phyloP scores from a whole-genome alignment of 139 green algal species.

The Eudorina sp. region DNA sequence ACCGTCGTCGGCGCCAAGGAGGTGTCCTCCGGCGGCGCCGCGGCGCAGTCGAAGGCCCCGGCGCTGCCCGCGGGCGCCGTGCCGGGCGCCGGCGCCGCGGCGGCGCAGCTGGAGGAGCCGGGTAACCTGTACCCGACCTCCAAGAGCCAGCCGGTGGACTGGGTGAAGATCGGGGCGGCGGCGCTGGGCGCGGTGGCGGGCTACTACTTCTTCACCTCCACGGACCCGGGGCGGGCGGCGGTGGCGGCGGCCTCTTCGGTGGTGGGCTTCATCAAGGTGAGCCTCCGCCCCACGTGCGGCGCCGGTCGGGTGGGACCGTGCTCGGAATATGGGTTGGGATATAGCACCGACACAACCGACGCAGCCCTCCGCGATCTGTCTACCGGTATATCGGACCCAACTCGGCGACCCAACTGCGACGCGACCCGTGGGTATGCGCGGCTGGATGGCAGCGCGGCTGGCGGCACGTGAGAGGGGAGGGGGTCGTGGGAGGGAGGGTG shows the following conservation, averaged over 20 bases:
- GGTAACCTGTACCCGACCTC: conserved; percentile 30
- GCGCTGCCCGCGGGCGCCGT: background rate
- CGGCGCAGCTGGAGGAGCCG: conserved; percentile 10
- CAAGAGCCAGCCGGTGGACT: background rate
- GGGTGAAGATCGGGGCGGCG: conserved; percentile 27
- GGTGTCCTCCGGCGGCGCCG: conserved; percentile 31
- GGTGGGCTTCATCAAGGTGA: conserved; percentile 25
- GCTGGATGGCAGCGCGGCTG: too few species aligned
- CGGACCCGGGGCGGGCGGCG: conserved; percentile 14
- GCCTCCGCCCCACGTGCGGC: too few species aligned
- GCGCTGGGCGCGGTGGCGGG: conserved; percentile 38
- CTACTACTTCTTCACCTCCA: conserved; percentile 45
- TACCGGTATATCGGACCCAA: too few species aligned
- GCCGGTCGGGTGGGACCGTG: too few species aligned
- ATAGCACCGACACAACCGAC: too few species aligned
- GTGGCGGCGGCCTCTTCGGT: background rate
- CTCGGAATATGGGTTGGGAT: too few species aligned
- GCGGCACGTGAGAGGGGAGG: too few species aligned
- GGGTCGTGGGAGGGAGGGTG: too few species aligned
- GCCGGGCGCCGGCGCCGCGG: background rate
- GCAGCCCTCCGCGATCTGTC: too few species aligned
- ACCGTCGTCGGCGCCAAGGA: conserved; percentile 39
- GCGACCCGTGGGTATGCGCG: too few species aligned
- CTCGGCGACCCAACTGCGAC: too few species aligned
- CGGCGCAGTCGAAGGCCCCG: background rate